Base-by-base conservation (phyloP, 2,329 filamentous ascomycete genomes). In the Exophiala spinifera region DNA sequence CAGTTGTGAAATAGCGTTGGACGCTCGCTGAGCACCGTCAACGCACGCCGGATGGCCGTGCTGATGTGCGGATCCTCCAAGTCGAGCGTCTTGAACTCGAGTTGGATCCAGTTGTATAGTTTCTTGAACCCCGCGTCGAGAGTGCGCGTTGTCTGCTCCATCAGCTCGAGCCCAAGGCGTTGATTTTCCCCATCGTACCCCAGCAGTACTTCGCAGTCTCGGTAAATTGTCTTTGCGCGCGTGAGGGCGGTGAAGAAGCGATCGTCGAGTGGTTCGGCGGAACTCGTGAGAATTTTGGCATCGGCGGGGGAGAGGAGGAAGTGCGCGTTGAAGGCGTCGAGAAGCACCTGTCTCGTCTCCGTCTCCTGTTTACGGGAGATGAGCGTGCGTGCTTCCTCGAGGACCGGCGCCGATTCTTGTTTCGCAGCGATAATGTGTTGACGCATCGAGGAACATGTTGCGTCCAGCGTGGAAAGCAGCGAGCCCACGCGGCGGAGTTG, bases 21-120 rank as follows among this genome's bases (percentile, higher is more conserved):
- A 25, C 91, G 78, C 68, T 97, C 94, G 11, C 94, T 91, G 15
- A 99, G 78, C 10, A 96, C 89, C 46, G 91, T 83, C 36, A 99
- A 78, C 19, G 91, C 91, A 52, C 86, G 83, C 48, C 92, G 83
- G 58, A 99, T 91, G 0, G 89, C 86, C 17, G 86, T 81, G 67
- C 88, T 91, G 69, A 97, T 91, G 65, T 95, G 91, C 0, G 91
- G 91, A 62, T 95, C 96, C 66, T 99, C 94, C 7, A 97, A 80
- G 68, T 97, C 95, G 47, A 97, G 74, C 0, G 86, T 86, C 69
- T 91, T 95, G 73, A 99, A 95, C 65, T 96, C 91, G 55, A 88
- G 85, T 68, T 96, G 91, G 17, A 95, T 85, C 92, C 92, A 99
- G 64, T 89, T 85, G 72, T 95, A 96, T 2, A 99, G 80, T 68